phyloP scores from a whole-genome alignment of 2,329 filamentous ascomycete genomes.

The Phyllosticta citrichinensis region DNA sequence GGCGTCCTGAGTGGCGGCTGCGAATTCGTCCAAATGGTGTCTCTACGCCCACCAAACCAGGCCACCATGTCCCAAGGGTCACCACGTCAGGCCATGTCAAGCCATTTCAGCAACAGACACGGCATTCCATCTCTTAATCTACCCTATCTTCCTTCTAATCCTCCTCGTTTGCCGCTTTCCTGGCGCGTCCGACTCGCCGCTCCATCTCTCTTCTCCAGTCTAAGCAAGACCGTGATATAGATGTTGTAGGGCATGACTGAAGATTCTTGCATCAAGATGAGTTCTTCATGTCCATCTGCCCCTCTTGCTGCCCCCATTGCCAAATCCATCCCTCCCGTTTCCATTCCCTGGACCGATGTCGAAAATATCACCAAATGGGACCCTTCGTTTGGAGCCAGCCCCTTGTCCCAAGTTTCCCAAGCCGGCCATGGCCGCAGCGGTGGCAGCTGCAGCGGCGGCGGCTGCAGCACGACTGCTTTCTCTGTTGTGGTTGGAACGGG shows the following conservation, averaged over 20 bases:
- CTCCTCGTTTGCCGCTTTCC: no score
- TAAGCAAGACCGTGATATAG: no score
- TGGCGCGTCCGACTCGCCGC: no score
- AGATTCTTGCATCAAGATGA: not conserved
- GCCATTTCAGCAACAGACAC: no score
- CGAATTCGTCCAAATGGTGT: no score
- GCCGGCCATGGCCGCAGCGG: not conserved
- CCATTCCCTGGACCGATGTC: conserved; percentile 52
- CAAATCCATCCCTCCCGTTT: conserved; percentile 46
- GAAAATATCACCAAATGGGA: conserved; percentile 67
- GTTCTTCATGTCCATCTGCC: conserved; percentile 24
- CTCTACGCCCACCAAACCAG: no score
- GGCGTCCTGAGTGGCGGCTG: no score
- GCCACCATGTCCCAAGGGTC: no score
- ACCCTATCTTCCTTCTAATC: no score
- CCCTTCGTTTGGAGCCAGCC: conserved; percentile 61
- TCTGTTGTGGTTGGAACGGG: conserved; percentile 6
- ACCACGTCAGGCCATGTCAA: no score
- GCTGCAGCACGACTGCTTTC: not conserved
- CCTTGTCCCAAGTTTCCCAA: conserved; percentile 43
- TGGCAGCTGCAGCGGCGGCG: not conserved
- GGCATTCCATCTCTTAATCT: no score
- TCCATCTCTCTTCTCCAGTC: no score
- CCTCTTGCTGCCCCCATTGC: conserved; percentile 25
- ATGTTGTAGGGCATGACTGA: not conserved